Evolutionary conservation across 352 stramenopile genomes (phyloP).

Genomic region (Phytophthora pseudosyringae): DNA sequence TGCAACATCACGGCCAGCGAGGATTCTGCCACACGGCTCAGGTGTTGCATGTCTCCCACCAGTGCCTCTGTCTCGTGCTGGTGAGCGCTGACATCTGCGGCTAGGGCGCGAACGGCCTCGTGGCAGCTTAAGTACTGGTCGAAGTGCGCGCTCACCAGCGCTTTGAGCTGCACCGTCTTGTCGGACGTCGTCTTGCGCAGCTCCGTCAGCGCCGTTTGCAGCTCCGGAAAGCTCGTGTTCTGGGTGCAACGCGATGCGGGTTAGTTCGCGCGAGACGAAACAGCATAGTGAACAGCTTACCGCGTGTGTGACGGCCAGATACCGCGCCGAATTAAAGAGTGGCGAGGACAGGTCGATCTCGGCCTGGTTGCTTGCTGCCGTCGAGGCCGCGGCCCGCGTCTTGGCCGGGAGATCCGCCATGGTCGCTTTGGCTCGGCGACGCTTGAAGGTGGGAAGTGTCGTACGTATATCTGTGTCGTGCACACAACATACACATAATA

Average conservation of each 20-base stretch:
- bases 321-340: conserved; percentile 63
- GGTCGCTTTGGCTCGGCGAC: neutral
- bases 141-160: conserved; percentile 80
- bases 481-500: neutral
- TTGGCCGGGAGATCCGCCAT: conserved; percentile 15
- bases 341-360: conserved; percentile 70
- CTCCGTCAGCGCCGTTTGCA: conserved; percentile 71
- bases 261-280: neutral
- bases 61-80: conserved; percentile 65
- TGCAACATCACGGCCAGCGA: conserved; percentile 83
- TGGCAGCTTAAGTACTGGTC: conserved; percentile 87
- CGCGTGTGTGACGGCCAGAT: conserved; percentile 68
- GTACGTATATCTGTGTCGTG: too few relatives aligned
- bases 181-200: conserved; percentile 79
- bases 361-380: conserved; percentile 6
- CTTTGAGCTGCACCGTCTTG: conserved; percentile 87
- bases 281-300: conserved; percentile 36
- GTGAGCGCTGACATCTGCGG: conserved; percentile 68
- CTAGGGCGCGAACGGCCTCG: conserved; percentile 70
- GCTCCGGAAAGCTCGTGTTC: conserved; percentile 64
- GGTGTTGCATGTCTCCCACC: conserved; percentile 53
- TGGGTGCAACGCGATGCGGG: conserved; percentile 16
- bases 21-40: conserved; percentile 67
- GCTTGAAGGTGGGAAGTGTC: conserved; percentile 24
- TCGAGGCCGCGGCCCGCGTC: neutral